A percentile compares a stretch with the other conserved stretches of the same genome.
phyloP scores from a whole-genome alignment of 495 filamentous ascomycete species.

The Xylaria bambusicola region DNA sequence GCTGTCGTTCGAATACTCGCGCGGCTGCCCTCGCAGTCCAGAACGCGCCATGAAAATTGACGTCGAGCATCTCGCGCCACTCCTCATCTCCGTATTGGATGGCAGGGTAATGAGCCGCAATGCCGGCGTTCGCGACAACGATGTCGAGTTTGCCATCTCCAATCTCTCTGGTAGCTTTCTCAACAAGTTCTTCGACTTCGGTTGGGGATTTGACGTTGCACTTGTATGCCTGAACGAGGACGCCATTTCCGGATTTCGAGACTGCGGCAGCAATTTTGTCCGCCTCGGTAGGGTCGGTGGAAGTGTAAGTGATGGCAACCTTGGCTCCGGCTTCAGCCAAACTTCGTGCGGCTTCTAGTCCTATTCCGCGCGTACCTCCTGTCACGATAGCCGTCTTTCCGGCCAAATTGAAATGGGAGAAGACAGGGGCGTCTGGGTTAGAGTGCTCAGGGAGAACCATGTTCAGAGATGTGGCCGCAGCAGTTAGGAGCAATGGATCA shows the following conservation, averaged over 20 bases:
- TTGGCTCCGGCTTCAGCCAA: conserved; percentile 44
- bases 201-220: conserved; percentile 26
- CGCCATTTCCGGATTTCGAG: conserved; percentile 23
- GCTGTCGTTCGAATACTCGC: conserved; percentile 66
- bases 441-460: conserved; percentile 33
- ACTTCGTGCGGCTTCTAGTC: conserved; percentile 35
- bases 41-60: conserved; percentile 74
- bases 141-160: conserved; percentile 27
- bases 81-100: conserved; percentile 65
- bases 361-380: conserved; percentile 47
- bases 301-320: conserved; percentile 40
- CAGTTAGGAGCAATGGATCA: not conserved
- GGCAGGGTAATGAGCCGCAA: conserved; percentile 63
- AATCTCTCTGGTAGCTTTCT: conserved; percentile 21
- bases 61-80: conserved; percentile 66
- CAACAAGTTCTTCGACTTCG: conserved; percentile 23
- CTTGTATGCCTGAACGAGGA: conserved; percentile 25
- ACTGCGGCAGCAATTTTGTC: conserved; percentile 24
- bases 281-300: conserved; percentile 24
- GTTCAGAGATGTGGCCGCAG: not conserved
- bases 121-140: conserved; percentile 59
- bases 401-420: conserved; percentile 42
- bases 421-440: conserved; percentile 27
- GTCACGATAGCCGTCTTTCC: conserved; percentile 48
- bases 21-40: conserved; percentile 70